Conservation (phyloP, 352 stramenopile species). For the Globisporangium radiosum region DNA sequence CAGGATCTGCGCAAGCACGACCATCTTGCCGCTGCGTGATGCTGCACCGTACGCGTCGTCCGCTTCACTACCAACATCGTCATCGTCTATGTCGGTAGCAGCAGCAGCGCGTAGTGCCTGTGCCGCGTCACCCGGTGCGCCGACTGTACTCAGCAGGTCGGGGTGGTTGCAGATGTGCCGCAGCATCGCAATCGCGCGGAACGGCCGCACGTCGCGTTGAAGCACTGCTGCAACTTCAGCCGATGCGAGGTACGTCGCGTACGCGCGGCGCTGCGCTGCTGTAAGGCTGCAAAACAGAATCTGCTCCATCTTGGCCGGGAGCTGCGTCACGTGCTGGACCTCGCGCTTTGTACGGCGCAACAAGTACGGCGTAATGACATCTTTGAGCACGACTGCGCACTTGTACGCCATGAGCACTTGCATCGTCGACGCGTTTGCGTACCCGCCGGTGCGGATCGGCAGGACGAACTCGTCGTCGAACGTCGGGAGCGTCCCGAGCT, state of each 20-base stretch:
- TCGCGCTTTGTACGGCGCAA: conserved; percentile 94
- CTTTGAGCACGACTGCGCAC: conserved; percentile 93
- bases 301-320: conserved; percentile 98
- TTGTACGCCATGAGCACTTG: conserved; percentile 96
- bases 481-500: conserved; percentile 94
- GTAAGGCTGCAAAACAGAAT: conserved; percentile 96
- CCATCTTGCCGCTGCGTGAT: conserved; percentile 93
- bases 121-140: conserved; percentile 8
- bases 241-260: conserved; percentile 90
- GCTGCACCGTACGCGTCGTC: conserved; percentile 16
- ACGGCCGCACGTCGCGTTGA: conserved; percentile 69
- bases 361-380: conserved; percentile 96
- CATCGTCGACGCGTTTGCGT: conserved; percentile 90
- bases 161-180: conserved; percentile 98
- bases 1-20: conserved; percentile 95
- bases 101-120: background rate
- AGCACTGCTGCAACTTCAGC: conserved; percentile 91
- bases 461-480: conserved; percentile 98
- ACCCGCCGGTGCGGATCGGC: conserved; percentile 94
- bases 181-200: conserved; percentile 93
- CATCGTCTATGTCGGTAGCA: conserved; percentile 15
- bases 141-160: conserved; percentile 81
- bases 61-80: conserved; percentile 3
- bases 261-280: conserved; percentile 81
- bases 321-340: conserved; percentile 83